These are phyloP conservation scores for Periconia sp. DNA, from an alignment of 2,329 filamentous ascomycete species.

Conservation along the genomic window DNA sequence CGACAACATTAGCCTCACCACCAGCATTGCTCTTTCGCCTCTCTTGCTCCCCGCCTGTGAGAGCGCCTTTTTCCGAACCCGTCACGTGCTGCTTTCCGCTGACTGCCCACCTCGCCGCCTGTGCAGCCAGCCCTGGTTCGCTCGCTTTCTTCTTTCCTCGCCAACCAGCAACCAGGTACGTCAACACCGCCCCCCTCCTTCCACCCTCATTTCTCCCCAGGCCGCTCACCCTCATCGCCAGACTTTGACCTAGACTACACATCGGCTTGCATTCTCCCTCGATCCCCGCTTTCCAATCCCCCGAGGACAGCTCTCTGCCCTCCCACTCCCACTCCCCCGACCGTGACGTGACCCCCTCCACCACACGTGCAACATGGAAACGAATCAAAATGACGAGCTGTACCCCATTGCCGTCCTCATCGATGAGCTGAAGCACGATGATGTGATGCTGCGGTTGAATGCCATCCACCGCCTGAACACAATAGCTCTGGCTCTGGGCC, in stretches of 20 bases:
- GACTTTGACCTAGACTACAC: slow-evolving; percentile 1
- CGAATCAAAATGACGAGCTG: slow-evolving; percentile 94
- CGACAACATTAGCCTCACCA: not conserved
- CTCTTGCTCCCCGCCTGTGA: slow-evolving; percentile 10
- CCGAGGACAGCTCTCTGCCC: slow-evolving; percentile 23
- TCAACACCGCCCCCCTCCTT: slow-evolving; percentile 33
- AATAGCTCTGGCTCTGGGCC: slow-evolving; percentile 92
- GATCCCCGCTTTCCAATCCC: slow-evolving; percentile 9
- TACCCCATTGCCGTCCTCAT: slow-evolving; percentile 99
- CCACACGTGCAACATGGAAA: slow-evolving; percentile 68
- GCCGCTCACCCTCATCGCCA: slow-evolving; percentile 22
- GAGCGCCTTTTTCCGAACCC: not conserved
- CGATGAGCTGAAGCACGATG: slow-evolving; percentile 99
- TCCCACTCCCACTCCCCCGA: slow-evolving; percentile 7
- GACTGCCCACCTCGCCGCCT: not conserved
- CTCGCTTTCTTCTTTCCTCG: slow-evolving; percentile 19
- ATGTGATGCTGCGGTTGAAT: slow-evolving; percentile 96
- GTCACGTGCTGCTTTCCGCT: not conserved
- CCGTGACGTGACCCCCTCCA: slow-evolving; percentile 19
- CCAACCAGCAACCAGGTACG: slow-evolving; percentile 33
- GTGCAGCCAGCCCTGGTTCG: not conserved
- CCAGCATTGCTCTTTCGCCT: not conserved
- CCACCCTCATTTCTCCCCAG: slow-evolving; percentile 20
- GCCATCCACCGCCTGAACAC: slow-evolving; percentile 97
- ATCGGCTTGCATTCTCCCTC: slow-evolving; percentile 12